These are phyloP conservation scores for Kurtzmaniella quercitrusa DNA, from an alignment of 1,139 yeast species.

Conservation along the genomic window DNA sequence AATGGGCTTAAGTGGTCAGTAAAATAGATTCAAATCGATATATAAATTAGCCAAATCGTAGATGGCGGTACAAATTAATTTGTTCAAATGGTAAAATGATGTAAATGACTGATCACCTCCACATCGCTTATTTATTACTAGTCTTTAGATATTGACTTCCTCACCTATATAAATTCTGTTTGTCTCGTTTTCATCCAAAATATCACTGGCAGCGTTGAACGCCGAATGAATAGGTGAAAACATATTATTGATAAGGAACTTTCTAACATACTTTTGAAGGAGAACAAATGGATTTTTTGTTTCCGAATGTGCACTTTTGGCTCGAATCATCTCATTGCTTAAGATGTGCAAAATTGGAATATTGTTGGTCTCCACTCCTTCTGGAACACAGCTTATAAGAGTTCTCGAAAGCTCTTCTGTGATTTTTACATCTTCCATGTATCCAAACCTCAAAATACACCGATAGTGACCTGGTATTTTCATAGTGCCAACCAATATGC, in stretches of 20 bases:
- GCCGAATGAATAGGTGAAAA: slow-evolving; percentile 27
- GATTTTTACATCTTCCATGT: slow-evolving; percentile 37
- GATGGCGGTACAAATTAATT: no score
- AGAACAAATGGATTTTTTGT: slow-evolving; percentile 18
- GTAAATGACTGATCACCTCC: no score
- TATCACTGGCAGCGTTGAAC: slow-evolving; percentile 23
- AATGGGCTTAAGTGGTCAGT: slow-evolving; percentile 16
- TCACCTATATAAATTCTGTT: slow-evolving; percentile 28
- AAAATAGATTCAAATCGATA: background rate
- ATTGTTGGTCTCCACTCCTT: slow-evolving; percentile 5
- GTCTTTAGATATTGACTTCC: slow-evolving; percentile 11
- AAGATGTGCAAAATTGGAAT: slow-evolving; percentile 33
- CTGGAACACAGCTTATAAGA: slow-evolving; percentile 25
- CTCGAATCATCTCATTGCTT: slow-evolving; percentile 31
- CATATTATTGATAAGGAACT: slow-evolving; percentile 20
- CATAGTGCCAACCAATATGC: slow-evolving; percentile 36
- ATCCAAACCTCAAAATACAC: slow-evolving; percentile 44
- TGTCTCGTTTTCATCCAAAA: slow-evolving; percentile 21
- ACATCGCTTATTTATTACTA: background rate
- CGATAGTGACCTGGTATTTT: slow-evolving; percentile 42
- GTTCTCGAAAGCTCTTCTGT: slow-evolving; percentile 20
- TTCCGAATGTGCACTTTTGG: slow-evolving; percentile 17
- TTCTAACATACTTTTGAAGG: slow-evolving; percentile 16
- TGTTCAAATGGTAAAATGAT: no score
- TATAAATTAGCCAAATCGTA: no score